phyloP scores from a whole-genome alignment of 306 rosid genomes.

The Begonia loranthoides region DNA sequence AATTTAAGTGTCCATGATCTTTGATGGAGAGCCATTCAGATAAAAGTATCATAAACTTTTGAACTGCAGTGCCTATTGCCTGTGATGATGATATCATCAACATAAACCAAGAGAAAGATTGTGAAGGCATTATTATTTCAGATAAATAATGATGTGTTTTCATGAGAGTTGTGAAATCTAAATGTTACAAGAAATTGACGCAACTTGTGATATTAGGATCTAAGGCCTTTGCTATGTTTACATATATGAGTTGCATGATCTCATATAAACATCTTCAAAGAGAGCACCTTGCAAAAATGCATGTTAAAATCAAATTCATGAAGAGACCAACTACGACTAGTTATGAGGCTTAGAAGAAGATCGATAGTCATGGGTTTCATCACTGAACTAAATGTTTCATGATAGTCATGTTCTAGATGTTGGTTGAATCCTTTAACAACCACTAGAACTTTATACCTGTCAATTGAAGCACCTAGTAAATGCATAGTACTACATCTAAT shows the following conservation, averaged over 20 bases:
- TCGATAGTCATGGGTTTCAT: not conserved
- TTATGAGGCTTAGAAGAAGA: not conserved
- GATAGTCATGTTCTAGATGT: not conserved
- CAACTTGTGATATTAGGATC: not conserved
- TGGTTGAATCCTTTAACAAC: not conserved
- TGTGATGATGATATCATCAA: conserved; percentile 3
- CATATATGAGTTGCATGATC: not conserved
- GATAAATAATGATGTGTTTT: not conserved
- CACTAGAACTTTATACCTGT: not conserved
- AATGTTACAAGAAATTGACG: conserved; percentile 1
- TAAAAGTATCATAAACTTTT: not conserved
- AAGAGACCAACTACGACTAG: not conserved
- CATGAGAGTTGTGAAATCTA: not conserved
- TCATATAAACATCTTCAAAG: not conserved
- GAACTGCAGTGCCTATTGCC: not conserved
- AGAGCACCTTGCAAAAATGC: not conserved
- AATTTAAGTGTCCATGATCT: not conserved
- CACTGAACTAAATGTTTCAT: not conserved
- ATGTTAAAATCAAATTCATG: not conserved
- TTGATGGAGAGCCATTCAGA: not conserved
- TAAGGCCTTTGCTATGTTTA: not conserved
- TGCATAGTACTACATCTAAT: not conserved
- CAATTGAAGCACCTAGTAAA: not conserved
- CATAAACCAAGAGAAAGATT: not conserved
- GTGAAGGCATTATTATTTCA: not conserved